Percentiles rank a stretch among this genome's conserved stretches.
These are phyloP conservation scores for Metarhizium sp. DNA, from an alignment of 2,329 filamentous ascomycete genomes.

Conservation along the genomic window DNA sequence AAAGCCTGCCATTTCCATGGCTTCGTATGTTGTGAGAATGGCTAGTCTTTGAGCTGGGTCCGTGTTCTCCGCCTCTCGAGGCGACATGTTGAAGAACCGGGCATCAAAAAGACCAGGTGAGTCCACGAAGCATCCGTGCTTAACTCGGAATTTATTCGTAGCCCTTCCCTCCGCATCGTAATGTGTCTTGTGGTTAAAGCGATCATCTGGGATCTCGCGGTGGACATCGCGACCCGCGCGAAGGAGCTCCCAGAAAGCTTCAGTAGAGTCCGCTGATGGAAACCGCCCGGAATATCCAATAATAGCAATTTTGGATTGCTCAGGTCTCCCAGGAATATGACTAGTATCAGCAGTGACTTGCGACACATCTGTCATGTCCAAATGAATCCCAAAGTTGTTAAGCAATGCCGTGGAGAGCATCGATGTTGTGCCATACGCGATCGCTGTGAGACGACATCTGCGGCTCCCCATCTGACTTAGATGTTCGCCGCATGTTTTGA, in stretches of 20 bases:
- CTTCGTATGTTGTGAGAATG: conserved; percentile 66
- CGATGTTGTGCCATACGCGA: neutral
- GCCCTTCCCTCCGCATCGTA: conserved; percentile 55
- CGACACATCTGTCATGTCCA: neutral
- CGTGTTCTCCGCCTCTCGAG: conserved; percentile 60
- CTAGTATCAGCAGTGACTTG: neutral
- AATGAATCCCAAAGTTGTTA: neutral
- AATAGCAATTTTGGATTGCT: conserved; percentile 49
- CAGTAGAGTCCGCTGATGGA: conserved; percentile 23
- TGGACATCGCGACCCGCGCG: conserved; percentile 57
- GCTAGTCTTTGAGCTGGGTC: conserved; percentile 68
- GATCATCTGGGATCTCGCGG: conserved; percentile 47
- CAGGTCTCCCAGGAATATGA: neutral
- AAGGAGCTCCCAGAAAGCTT: conserved; percentile 52
- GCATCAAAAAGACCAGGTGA: conserved; percentile 65
- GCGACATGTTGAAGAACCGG: conserved; percentile 72
- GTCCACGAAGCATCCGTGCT: conserved; percentile 59
- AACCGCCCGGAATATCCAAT: conserved; percentile 48
- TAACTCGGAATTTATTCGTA: conserved; percentile 57
- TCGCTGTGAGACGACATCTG: neutral
- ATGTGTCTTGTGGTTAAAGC: conserved; percentile 57
- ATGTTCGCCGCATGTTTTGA: neutral
- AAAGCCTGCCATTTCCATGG: conserved; percentile 62
- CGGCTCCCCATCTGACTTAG: neutral
- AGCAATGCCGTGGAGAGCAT: neutral